Conservation (phyloP, 2,329 filamentous ascomycete genomes). For the Pseudopithomyces chartarum region DNA sequence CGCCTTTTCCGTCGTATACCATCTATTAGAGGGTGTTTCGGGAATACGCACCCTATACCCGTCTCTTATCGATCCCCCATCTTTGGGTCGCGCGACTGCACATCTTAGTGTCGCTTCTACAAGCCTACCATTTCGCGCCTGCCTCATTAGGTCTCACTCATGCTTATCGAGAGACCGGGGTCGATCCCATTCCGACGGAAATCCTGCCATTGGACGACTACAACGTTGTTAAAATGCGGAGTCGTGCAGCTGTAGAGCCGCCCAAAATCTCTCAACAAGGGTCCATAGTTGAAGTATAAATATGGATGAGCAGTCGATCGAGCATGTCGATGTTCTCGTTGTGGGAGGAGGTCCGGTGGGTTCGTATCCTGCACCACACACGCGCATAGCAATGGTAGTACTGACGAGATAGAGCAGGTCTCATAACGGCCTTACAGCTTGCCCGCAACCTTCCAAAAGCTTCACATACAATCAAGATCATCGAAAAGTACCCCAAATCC, state of each 20-base stretch:
- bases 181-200: conserved; percentile 7
- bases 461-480: conserved; percentile 50
- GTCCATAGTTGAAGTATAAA: not conserved
- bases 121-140: not conserved
- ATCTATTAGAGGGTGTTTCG: not conserved
- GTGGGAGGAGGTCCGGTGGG: conserved; percentile 53
- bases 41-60: not conserved
- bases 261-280: not conserved
- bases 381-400: not conserved
- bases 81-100: not conserved
- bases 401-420: conserved; percentile 23
- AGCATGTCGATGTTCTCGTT: conserved; percentile 28
- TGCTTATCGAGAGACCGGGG: not conserved
- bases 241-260: not conserved
- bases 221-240: conserved; percentile 8
- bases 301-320: conserved; percentile 16
- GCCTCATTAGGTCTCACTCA: not conserved
- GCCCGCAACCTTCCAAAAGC: conserved; percentile 48
- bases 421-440: conserved; percentile 54
- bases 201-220: not conserved
- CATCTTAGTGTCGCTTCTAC: not conserved
- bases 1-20: not conserved
- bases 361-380: conserved; percentile 15
- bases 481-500: conserved; percentile 57
- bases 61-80: conserved; percentile 2